Conservation (phyloP, 1,284 basidiomycete species). For the Peniophora sp. region DNA sequence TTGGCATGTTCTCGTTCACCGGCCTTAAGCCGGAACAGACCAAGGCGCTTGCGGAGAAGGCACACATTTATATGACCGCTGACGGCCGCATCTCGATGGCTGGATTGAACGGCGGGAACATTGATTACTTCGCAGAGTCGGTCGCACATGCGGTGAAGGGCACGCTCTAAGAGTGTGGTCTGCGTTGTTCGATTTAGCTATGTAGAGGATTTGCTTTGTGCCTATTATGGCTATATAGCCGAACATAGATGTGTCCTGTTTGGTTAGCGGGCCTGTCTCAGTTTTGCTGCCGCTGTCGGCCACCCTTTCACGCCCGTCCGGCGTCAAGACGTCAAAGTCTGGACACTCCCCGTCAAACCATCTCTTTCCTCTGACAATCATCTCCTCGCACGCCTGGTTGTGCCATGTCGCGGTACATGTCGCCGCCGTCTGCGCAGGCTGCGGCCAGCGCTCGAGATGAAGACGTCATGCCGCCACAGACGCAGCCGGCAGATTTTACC, state of each 20-base stretch:
- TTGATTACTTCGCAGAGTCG: slow-evolving; percentile 86
- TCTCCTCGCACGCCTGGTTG: too few relatives aligned
- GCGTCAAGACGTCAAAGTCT: too few relatives aligned
- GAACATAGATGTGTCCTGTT: too few relatives aligned
- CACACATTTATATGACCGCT: slow-evolving; percentile 90
- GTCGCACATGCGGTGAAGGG: slow-evolving; percentile 82
- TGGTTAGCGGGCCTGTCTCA: too few relatives aligned
- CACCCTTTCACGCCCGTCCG: too few relatives aligned
- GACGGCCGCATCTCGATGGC: slow-evolving; percentile 96
- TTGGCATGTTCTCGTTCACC: slow-evolving; percentile 59
- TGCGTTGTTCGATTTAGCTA: too few relatives aligned
- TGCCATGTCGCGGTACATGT: neutral
- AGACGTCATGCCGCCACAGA: neutral
- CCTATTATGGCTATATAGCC: too few relatives aligned
- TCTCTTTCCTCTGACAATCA: too few relatives aligned
- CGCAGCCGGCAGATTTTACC: neutral
- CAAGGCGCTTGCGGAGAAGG: slow-evolving; percentile 82
- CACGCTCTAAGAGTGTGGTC: slow-evolving; percentile 39
- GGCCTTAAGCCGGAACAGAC: slow-evolving; percentile 82
- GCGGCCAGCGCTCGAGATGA: neutral
- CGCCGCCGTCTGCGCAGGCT: slow-evolving; percentile 9
- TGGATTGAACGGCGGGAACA: slow-evolving; percentile 84
- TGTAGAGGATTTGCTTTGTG: too few relatives aligned
- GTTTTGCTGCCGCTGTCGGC: too few relatives aligned
- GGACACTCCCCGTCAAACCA: too few relatives aligned